Base-by-base conservation (phyloP, 805 yeast species). In the Hanseniaspora valbyensis region DNA sequence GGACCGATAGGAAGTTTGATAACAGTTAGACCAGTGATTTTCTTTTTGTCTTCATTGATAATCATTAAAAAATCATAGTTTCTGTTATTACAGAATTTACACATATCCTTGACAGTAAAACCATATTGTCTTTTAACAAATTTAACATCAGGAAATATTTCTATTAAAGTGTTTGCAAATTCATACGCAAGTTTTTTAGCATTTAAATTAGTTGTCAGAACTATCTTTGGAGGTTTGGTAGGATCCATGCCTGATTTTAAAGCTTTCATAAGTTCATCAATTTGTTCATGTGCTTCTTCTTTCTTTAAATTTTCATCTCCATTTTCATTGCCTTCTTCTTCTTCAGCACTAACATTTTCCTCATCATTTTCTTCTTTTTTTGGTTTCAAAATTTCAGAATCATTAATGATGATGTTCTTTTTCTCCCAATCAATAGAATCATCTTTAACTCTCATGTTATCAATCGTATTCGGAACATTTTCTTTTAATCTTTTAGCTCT, bases 1-100 rank as follows among this genome's bases (percentile, higher is more conserved):
- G 98, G 98, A 0, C 98, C 98, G 42, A 76, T 84, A 8, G 98
- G 98, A 53, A 92, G 72, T 68, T 92, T 96, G 52, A 92, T 82
- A 61, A 92, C 84, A 0, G 97, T 87, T 52, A 92, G 68, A 1
- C 98, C 98, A 49, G 84, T 89, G 34, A 92, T 94, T 55, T 74
- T 75, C 66, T 90, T 92, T 67, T 89, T 89, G 67, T 87, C 96
- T 66, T 92, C 98, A 64, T 92, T 92, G 54, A 92, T 78, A 44
- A 92, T 88, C 28, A 92, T 70, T 59, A 92, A 69, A 61, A 89
- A 95, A 0, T 96, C 89, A 67, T 75, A 92, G 19, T 81, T 90
- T 61, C 97, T 71, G 61, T 83, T 85, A 37, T 78, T 64, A 65
- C 96, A 85, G 58, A 79, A 78, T 53, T 78, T 77, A 12, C 94